Evolutionary conservation across 202 grass and related monocot genomes (phyloP).

Genomic region (Panicum virgatum): DNA sequence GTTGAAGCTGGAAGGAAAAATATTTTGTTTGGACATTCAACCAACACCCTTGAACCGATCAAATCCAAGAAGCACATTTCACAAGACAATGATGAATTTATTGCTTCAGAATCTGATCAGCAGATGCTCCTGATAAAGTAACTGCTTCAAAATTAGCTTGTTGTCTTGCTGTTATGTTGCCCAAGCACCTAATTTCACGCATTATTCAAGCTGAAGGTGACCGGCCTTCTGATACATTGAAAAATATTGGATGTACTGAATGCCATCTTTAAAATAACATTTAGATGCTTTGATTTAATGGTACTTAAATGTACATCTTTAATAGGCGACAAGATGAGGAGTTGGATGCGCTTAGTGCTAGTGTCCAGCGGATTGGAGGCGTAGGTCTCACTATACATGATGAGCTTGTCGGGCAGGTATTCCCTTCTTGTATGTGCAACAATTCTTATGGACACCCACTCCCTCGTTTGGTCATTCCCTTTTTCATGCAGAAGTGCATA

Average conservation of each 20-base stretch:
- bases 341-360: slow-evolving; percentile 86
- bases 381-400: slow-evolving; percentile 96
- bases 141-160: slow-evolving; percentile 14
- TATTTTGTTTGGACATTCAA: slow-evolving; percentile 45
- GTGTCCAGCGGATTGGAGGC: slow-evolving; percentile 85
- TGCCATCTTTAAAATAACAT: neutral
- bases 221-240: neutral
- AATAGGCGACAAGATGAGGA: slow-evolving; percentile 90
- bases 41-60: slow-evolving; percentile 46
- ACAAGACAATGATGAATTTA: slow-evolving; percentile 76
- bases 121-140: slow-evolving; percentile 96
- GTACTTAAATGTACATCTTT: neutral
- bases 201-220: neutral
- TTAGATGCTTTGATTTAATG: slow-evolving; percentile 6
- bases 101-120: slow-evolving; percentile 95
- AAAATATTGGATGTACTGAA: slow-evolving; percentile 7
- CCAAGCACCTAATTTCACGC: neutral
- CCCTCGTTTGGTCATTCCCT: neutral
- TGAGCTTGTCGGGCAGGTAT: slow-evolving; percentile 86
- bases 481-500: neutral
- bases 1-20: slow-evolving; percentile 70
- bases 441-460: neutral
- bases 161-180: neutral
- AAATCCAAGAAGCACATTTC: slow-evolving; percentile 61
- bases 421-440: neutral